These are phyloP conservation scores for Dryas octopetala DNA, from an alignment of 306 rosid genomes.

Conservation along the genomic window DNA sequence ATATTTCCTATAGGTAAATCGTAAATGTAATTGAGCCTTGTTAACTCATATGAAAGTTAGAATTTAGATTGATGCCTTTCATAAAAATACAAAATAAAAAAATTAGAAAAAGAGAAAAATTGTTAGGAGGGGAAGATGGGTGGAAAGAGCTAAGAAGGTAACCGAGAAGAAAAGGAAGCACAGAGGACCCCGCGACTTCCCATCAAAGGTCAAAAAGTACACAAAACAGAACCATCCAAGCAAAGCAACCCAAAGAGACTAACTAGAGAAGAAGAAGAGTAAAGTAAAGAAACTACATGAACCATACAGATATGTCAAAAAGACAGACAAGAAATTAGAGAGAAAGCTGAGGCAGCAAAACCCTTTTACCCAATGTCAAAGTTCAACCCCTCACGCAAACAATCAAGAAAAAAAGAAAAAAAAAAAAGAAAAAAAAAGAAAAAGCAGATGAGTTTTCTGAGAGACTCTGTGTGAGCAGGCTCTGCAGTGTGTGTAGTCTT, in stretches of 20 bases:
- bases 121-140: neutral
- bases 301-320: neutral
- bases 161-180: constrained; percentile 3
- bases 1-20: no score
- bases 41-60: no score
- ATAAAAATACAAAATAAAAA: no score
- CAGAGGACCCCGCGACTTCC: neutral
- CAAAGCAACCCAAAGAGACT: constrained; percentile 21
- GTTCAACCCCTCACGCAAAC: constrained; percentile 62
- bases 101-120: neutral
- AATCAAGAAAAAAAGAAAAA: neutral
- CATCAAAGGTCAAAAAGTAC: constrained; percentile 35
- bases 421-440: constrained; percentile 16
- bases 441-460: neutral
- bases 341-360: neutral
- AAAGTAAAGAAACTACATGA: constrained; percentile 36
- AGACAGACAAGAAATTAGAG: neutral
- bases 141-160: neutral
- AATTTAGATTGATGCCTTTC: no score
- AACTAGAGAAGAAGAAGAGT: constrained; percentile 10
- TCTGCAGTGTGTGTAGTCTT: constrained; percentile 11
- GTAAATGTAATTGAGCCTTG: no score
- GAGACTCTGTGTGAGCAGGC: no score
- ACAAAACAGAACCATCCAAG: constrained; percentile 15
- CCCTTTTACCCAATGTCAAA: constrained; percentile 46